Base-by-base conservation (phyloP, 139 green algal species). In the Micractinium conductrix region DNA sequence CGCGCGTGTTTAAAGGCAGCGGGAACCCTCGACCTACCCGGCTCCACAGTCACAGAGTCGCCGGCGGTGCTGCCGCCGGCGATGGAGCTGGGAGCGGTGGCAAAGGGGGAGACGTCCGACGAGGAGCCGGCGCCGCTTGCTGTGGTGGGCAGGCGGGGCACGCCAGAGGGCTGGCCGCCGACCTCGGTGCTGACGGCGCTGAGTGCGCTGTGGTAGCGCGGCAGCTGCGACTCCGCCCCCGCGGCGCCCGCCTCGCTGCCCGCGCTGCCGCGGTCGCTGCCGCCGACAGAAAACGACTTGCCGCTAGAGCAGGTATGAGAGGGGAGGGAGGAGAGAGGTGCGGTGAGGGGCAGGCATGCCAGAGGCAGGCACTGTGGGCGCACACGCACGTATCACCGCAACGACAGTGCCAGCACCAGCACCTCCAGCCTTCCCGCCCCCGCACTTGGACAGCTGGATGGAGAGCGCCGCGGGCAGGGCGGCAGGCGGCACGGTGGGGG, bases 371-470 rank as follows among this genome's bases (percentile, higher is more conserved):
- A n/a, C n/a, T n/a, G n/a, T n/a, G n/a, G n/a, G n/a, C n/a, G n/a
- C n/a, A n/a, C n/a, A n/a, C n/a, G n/a, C n/a, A n/a, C n/a, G n/a
- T n/a, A n/a, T n/a, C n/a, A n/a, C n/a, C n/a, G n/a, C n/a, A n/a
- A n/a, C n/a, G n/a, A n/a, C n/a, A n/a, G n/a, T n/a, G n/a, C n/a
- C n/a, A n/a, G n/a, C n/a, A n/a, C n/a, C n/a, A n/a, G n/a, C n/a
- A n/a, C n/a, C n/a, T n/a, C n/a, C n/a, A n/a, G n/a, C n/a, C n/a
- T n/a, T n/a, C n/a, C n/a, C n/a, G n/a, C n/a, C n/a, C n/a, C n/a
- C n/a, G n/a, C n/a, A n/a, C n/a, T n/a, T 58, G 58, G 76, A 82
- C 76, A 82, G 76, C 76, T 82, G 76, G 76, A 82, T 82, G 58
- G 70, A 78, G 35, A 78, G 70, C 28, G 44, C 35, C 26, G 42